Percentiles rank a stretch among this genome's conserved stretches.
phyloP scores from a whole-genome alignment of 2,329 filamentous ascomycete species.

The Aspergillus luchuensis region DNA sequence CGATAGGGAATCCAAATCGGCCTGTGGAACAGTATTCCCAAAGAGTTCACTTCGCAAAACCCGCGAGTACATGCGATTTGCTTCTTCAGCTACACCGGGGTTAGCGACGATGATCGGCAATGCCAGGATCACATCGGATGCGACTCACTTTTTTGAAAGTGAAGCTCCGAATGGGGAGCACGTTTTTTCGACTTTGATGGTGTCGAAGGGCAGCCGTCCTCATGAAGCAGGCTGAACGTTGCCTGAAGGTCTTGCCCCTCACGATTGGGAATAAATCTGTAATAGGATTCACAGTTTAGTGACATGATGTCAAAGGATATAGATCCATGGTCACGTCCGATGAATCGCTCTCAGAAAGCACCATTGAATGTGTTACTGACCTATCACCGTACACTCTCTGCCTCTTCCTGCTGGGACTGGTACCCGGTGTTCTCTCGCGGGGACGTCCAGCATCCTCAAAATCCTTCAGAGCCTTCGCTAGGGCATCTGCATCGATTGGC shows the following conservation, averaged over 20 bases:
- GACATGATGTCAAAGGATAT: background rate
- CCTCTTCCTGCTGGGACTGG: slow-evolving; percentile 69
- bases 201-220: slow-evolving; percentile 89
- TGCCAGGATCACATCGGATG: slow-evolving; percentile 9
- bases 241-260: slow-evolving; percentile 91
- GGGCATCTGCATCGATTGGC: slow-evolving; percentile 59
- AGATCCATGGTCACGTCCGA: background rate
- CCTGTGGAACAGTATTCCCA: slow-evolving; percentile 83
- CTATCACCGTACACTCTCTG: slow-evolving; percentile 66
- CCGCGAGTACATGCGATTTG: slow-evolving; percentile 87
- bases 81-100: slow-evolving; percentile 71
- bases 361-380: slow-evolving; percentile 45
- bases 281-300: slow-evolving; percentile 21
- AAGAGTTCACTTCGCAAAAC: slow-evolving; percentile 90
- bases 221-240: slow-evolving; percentile 87
- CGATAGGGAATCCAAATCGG: slow-evolving; percentile 64
- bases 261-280: slow-evolving; percentile 91
- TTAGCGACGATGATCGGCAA: slow-evolving; percentile 17
- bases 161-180: slow-evolving; percentile 82
- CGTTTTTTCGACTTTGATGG: slow-evolving; percentile 84
- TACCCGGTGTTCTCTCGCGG: slow-evolving; percentile 63
- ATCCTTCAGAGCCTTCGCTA: slow-evolving; percentile 63
- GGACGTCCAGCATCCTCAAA: slow-evolving; percentile 62
- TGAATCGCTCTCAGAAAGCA: background rate
- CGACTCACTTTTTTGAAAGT: slow-evolving; percentile 84